These are phyloP conservation scores for Neoconidiobolus thromboides DNA, from an alignment of 371 early-diverging fungal genomes.

Conservation along the genomic window DNA sequence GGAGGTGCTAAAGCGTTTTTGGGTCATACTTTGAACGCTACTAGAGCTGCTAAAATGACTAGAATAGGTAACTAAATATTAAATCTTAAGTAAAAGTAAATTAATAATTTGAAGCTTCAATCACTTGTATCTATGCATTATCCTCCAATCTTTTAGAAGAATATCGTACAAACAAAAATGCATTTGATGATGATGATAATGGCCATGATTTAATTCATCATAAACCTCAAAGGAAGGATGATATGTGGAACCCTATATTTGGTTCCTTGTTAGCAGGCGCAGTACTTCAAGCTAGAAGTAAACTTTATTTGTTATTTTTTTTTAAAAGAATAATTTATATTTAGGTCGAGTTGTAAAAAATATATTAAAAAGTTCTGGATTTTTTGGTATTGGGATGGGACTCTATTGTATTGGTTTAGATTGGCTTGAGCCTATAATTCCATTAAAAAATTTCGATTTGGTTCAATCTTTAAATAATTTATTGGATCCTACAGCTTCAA, in stretches of 20 bases:
- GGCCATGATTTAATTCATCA: constrained; percentile 1
- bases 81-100: background rate
- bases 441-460: constrained; percentile 1
- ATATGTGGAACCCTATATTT: background rate
- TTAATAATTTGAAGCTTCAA: background rate
- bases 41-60: background rate
- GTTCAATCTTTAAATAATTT: too few relatives aligned
- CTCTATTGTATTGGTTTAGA: background rate
- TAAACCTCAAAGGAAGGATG: background rate
- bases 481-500: too few relatives aligned
- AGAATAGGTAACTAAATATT: constrained; percentile 1
- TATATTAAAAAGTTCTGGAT: background rate
- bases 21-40: background rate
- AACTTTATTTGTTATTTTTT: background rate
- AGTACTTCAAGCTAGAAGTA: constrained; percentile 4
- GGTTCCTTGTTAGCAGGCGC: background rate
- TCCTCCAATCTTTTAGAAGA: constrained; percentile 1
- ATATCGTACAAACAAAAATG: background rate
- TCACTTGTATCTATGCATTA: background rate
- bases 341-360: constrained; percentile 6
- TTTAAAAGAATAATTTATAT: constrained; percentile 12
- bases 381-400: background rate
- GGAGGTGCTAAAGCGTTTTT: constrained; percentile 2
- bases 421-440: background rate
- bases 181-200: background rate